Conservation (phyloP, 2,329 filamentous ascomycete species). For the Claviceps maximensis region DNA sequence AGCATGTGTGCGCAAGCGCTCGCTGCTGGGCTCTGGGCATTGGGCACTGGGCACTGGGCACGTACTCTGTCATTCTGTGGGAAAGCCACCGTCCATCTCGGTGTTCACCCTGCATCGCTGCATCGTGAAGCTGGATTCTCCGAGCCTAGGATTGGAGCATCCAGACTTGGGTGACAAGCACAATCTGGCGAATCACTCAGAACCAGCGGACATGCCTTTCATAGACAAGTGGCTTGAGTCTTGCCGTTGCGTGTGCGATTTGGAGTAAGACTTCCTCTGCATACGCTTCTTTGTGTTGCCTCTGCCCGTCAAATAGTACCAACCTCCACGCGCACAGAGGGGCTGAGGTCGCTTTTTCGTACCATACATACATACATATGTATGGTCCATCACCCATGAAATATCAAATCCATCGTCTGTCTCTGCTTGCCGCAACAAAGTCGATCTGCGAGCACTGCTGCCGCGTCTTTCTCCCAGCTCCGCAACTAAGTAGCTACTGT, state of each 20-base stretch:
- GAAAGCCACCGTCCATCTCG: constrained; percentile 5
- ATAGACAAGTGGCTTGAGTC: constrained; percentile 2
- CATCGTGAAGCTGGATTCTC: constrained; percentile 3
- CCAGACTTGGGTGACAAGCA: neutral
- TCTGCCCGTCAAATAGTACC: constrained; percentile 17
- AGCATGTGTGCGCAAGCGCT: constrained; percentile 1
- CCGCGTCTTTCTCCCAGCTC: constrained; percentile 10
- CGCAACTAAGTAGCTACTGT: neutral
- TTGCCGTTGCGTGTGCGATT: neutral
- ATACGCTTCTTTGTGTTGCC: constrained; percentile 6
- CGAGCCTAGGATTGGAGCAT: constrained; percentile 3
- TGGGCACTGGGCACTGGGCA: neutral
- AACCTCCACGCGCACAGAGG: constrained; percentile 17
- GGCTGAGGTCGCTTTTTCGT: constrained; percentile 7
- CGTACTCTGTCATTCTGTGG: neutral
- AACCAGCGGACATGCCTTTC: neutral
- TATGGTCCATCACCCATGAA: constrained; percentile 11
- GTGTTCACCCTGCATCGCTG: constrained; percentile 4
- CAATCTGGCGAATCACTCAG: constrained; percentile 2
- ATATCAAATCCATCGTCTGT: constrained; percentile 12
- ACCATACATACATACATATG: constrained; percentile 9
- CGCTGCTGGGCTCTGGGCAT: neutral
- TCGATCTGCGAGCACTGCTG: constrained; percentile 17
- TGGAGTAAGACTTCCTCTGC: neutral
- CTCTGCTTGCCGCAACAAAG: constrained; percentile 14